Percentiles rank a stretch among this genome's conserved stretches.
phyloP scores from a whole-genome alignment of 1,284 basidiomycete genomes.

The Puccinia horiana region DNA sequence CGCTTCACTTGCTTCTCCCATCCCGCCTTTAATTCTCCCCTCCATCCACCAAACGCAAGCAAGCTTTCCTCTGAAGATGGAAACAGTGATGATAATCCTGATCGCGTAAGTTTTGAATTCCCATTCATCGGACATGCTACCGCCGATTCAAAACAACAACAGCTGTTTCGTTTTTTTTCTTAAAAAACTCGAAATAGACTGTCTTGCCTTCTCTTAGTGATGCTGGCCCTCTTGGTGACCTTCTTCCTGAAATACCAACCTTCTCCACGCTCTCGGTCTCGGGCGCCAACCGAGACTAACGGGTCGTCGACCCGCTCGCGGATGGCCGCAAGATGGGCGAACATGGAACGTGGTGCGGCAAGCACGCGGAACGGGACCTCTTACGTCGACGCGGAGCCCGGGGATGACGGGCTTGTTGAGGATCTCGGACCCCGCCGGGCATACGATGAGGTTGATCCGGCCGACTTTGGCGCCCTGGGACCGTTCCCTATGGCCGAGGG shows the following conservation, averaged over 20 bases:
- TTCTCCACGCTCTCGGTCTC: background rate
- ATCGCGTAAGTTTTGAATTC: background rate
- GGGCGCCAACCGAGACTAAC: background rate
- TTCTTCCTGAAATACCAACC: constrained; percentile 21
- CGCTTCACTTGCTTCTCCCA: no score
- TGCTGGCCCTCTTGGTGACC: background rate
- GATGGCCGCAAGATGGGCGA: constrained; percentile 42
- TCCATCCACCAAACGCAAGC: no score
- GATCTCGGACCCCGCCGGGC: background rate
- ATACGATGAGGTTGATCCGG: background rate
- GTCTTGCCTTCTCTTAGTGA: constrained; percentile 4
- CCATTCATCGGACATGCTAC: background rate
- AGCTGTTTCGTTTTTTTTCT: background rate
- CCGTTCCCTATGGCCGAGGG: background rate
- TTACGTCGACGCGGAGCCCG: background rate
- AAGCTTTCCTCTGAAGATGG: no score
- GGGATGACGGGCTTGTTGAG: constrained; percentile 3
- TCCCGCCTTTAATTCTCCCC: no score
- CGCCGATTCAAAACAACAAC: background rate
- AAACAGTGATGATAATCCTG: constrained; percentile 6
- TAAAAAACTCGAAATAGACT: constrained; percentile 28
- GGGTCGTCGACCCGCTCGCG: constrained; percentile 36
- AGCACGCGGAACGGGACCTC: background rate
- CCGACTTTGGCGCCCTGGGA: constrained; percentile 31
- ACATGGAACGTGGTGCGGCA: constrained; percentile 31